phyloP scores from a whole-genome alignment of 208 protist genomes.

The Trichomonas gallinae region DNA sequence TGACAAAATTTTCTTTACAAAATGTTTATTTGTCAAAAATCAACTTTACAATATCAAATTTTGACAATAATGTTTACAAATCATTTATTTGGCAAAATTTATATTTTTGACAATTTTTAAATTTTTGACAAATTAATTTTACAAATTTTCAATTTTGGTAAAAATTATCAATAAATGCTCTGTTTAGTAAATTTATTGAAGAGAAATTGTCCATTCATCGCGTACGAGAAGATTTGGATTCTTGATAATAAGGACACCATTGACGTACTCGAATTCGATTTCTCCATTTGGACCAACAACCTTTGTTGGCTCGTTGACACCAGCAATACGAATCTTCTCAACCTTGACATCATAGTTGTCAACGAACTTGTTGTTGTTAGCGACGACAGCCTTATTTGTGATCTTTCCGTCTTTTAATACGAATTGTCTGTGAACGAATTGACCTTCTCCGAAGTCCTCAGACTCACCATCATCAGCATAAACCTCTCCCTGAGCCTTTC shows the following conservation, averaged over 20 bases:
- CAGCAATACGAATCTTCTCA: not conserved
- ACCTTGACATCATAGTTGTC: not conserved
- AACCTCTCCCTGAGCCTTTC: conserved; percentile 22
- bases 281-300: not conserved
- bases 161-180: no score
- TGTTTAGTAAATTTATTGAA: not conserved
- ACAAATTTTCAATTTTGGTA: no score
- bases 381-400: no score
- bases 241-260: not conserved
- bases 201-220: not conserved
- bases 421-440: not conserved
- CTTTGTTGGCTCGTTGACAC: not conserved
- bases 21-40: no score
- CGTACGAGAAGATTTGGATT: not conserved
- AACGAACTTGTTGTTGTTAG: not conserved
- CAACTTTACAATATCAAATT: no score
- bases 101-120: no score
- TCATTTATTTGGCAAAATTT: no score
- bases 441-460: not conserved
- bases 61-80: no score
- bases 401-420: not conserved
- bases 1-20: no score
- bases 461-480: conserved; percentile 35
- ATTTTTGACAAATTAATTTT: no score
- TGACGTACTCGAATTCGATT: not conserved